Evolutionary conservation across 371 early-diverging fungal species (phyloP), one percentile per base, ranked within the genome.

Genomic region (Mucor saturninus): DNA sequence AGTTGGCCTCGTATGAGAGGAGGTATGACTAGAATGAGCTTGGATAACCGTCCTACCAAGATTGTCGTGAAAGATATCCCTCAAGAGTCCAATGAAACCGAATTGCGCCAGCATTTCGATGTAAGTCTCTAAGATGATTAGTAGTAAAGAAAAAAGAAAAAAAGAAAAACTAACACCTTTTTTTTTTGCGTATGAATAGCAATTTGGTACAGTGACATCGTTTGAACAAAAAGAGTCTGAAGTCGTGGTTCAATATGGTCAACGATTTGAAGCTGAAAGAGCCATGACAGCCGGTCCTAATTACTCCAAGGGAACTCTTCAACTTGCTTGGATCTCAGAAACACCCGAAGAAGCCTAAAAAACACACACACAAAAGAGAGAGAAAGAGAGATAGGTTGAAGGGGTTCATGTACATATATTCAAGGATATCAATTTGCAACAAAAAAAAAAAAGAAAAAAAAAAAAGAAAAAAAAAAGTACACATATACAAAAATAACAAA

Each of bases 41-140:
- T 92, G 38, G 93, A 92, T 68, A 88, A 90, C 53, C 84, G 93
- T 10, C 82, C 91, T 2, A 87, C 87, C 7, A 89, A 86, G 65
- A 56, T 93, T 35, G 59, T 80, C 38, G 73, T 90, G 15, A 81
- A 82, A 31, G 79, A 83, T 38, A 69, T 86, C 5, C 80, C 85
- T 28, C 63, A 75, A 55, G 72, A 70, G 2, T 59, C 75, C n/a
- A 77, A 69, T 40, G 77, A 78, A n/a, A 58, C 64, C 13, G 76
- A 75, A 11, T 72, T 90, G 29, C 77, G 76, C 46, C 74, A 72
- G 42, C 87, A 91, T 62, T 88, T 90, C 64, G 86, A 87, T 72
- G 89, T 88, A 69, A 56, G 50, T 51, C 13, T 10, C 6, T 48
- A 14, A 14, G 28, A 43, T 38, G 11, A 38, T 38, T 9, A 9